phyloP scores from a whole-genome alignment of 371 early-diverging fungal species.

The Mucor sp. region DNA sequence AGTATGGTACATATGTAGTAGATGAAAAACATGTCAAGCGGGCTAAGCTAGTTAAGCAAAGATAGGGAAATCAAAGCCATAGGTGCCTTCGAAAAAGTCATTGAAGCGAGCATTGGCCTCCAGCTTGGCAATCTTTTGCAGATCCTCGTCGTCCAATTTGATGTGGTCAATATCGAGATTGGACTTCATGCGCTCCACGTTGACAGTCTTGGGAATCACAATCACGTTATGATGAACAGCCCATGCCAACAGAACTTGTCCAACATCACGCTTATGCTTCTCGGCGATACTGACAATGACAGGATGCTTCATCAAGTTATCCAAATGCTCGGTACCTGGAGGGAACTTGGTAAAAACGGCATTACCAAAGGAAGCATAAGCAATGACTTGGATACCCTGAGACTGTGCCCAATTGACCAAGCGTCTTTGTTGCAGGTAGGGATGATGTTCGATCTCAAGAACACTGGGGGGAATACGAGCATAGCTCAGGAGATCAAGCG shows the following conservation, averaged over 20 bases:
- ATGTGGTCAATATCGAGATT: slow-evolving; percentile 35
- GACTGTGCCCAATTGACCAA: slow-evolving; percentile 4
- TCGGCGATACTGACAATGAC: slow-evolving; percentile 17
- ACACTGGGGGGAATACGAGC: slow-evolving; percentile 34
- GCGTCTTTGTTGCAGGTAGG: slow-evolving; percentile 28
- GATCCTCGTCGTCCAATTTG: slow-evolving; percentile 29
- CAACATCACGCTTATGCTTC: slow-evolving; percentile 8
- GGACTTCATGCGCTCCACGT: slow-evolving; percentile 45
- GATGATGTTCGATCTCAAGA: slow-evolving; percentile 59
- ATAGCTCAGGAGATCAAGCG: slow-evolving; percentile 39
- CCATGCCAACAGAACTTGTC: slow-evolving; percentile 56
- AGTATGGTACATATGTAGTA: too few species aligned
- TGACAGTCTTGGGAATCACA: slow-evolving; percentile 69
- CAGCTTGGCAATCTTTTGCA: slow-evolving; percentile 27
- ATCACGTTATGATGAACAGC: slow-evolving; percentile 50
- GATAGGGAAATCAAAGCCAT: slow-evolving; percentile 39
- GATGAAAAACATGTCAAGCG: too few species aligned
- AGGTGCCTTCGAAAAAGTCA: slow-evolving; percentile 20
- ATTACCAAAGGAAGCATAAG: slow-evolving; percentile 33
- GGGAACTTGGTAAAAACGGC: slow-evolving; percentile 19
- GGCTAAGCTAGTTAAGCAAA: slow-evolving; percentile 23
- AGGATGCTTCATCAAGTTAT: slow-evolving; percentile 36
- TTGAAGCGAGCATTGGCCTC: slow-evolving; percentile 41
- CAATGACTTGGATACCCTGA: slow-evolving; percentile 30
- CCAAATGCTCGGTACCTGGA: slow-evolving; percentile 49